A percentile compares a stretch with the other conserved stretches of the same genome.
These are phyloP conservation scores for Anaeramoeba ignava DNA, from an alignment of 78 protist genomes.

Conservation along the genomic window DNA sequence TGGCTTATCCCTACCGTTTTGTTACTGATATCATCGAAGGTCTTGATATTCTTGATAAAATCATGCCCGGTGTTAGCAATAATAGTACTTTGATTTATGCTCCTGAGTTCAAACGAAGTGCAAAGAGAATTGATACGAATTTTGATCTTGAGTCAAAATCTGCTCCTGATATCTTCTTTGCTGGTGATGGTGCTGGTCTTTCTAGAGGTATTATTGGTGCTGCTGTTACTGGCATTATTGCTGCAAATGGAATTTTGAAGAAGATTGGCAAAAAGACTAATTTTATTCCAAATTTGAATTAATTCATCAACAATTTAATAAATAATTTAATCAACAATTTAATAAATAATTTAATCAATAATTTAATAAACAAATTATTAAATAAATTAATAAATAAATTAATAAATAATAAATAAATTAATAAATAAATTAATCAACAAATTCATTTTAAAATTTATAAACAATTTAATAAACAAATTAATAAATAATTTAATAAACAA, in stretches of 20 bases:
- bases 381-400: too few species aligned
- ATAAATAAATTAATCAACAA: too few species aligned
- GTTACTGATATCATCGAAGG: neutral
- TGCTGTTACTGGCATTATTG: neutral
- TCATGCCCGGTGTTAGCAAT: neutral
- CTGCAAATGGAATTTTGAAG: neutral
- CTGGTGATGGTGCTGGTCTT: neutral
- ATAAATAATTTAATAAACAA: too few species aligned
- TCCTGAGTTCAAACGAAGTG: neutral
- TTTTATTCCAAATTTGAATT: too few species aligned
- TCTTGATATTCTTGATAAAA: neutral
- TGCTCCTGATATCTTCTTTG: neutral
- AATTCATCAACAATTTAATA: too few species aligned
- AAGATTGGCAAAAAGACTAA: too few species aligned
- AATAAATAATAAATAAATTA: too few species aligned
- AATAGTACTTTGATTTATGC: neutral
- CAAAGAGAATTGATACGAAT: neutral
- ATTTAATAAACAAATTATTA: too few species aligned
- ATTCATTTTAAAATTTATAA: too few species aligned
- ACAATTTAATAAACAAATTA: too few species aligned
- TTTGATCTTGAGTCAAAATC: neutral
- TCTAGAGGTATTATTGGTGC: neutral
- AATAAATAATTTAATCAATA: too few species aligned
- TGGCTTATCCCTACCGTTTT: neutral
- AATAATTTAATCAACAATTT: too few species aligned